phyloP scores from a whole-genome alignment of 2,329 filamentous ascomycete species.

The Talaromyces islandicus region DNA sequence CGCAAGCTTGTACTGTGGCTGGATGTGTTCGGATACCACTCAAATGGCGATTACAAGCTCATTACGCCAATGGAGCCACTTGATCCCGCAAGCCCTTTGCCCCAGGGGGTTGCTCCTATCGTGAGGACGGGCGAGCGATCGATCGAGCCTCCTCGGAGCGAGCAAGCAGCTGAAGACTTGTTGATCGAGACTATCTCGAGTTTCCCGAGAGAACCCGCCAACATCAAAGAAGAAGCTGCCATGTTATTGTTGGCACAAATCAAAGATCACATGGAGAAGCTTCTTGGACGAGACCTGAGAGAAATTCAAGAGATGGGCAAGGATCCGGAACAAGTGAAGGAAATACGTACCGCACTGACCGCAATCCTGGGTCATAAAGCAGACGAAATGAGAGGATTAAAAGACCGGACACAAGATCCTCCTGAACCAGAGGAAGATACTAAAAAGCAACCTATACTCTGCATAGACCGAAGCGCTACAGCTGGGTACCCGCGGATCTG shows the following conservation, averaged over 20 bases:
- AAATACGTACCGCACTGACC: conserved; percentile 38
- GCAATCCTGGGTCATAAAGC: conserved; percentile 40
- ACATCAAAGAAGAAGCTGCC: conserved; percentile 42
- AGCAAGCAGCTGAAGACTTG: conserved; percentile 39
- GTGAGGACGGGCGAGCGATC: conserved; percentile 38
- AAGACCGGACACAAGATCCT: conserved; percentile 31
- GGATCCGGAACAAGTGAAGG: conserved; percentile 39
- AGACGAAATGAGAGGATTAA: conserved; percentile 39
- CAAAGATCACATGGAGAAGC: conserved; percentile 44
- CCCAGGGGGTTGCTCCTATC: conserved; percentile 36
- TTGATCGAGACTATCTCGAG: conserved; percentile 39
- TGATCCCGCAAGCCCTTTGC: conserved; percentile 27
- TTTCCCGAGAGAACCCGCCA: conserved; percentile 37
- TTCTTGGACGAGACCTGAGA: conserved; percentile 37
- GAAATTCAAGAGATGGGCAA: conserved; percentile 42
- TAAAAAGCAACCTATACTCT: conserved; percentile 36
- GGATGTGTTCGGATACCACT: conserved; percentile 56
- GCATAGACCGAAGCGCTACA: conserved; percentile 35
- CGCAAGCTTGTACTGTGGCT: conserved; percentile 61
- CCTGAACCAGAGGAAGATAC: conserved; percentile 30
- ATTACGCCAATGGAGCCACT: conserved; percentile 38
- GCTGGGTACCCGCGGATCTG: conserved; percentile 35
- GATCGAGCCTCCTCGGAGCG: conserved; percentile 36
- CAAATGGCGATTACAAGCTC: conserved; percentile 40
- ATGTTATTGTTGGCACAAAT: conserved; percentile 44